Evolutionary conservation across 2,329 filamentous ascomycete genomes (phyloP).

Genomic region (Cylindrodendrum hubeiense): DNA sequence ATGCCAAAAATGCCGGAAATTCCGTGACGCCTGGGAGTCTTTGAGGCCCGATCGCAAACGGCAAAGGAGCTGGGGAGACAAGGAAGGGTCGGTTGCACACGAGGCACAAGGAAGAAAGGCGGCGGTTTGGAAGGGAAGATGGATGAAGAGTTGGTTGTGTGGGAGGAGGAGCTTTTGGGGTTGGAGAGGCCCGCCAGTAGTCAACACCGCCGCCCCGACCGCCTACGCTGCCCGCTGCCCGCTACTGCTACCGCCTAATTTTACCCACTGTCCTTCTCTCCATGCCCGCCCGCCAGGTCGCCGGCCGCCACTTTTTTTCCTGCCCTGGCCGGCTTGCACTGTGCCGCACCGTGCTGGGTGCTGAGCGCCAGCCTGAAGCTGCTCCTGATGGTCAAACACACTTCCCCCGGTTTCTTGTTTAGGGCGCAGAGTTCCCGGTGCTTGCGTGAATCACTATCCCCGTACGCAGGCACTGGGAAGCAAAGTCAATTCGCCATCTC

Average conservation of each 20-base stretch:
- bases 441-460: background rate
- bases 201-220: background rate
- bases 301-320: background rate
- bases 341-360: background rate
- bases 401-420: background rate
- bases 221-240: background rate
- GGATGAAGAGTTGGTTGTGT: slow-evolving; percentile 9
- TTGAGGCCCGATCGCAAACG: slow-evolving; percentile 22
- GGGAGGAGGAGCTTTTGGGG: slow-evolving; percentile 22
- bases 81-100: slow-evolving; percentile 1
- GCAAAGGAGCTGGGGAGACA: slow-evolving; percentile 17
- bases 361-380: background rate
- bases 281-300: background rate
- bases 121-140: slow-evolving; percentile 15
- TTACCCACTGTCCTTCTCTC: background rate
- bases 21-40: slow-evolving; percentile 28
- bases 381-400: background rate
- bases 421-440: background rate
- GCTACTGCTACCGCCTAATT: background rate
- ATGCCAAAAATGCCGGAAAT: slow-evolving; percentile 31
- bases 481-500: background rate
- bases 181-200: background rate
- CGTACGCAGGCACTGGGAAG: background rate
- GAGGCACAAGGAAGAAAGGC: slow-evolving; percentile 10
- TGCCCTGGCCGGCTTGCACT: background rate